Evolutionary conservation across 2,329 filamentous ascomycete species (phyloP), one percentile per base, ranked within the genome.

Genomic region (Sclerotinia nivalis): DNA sequence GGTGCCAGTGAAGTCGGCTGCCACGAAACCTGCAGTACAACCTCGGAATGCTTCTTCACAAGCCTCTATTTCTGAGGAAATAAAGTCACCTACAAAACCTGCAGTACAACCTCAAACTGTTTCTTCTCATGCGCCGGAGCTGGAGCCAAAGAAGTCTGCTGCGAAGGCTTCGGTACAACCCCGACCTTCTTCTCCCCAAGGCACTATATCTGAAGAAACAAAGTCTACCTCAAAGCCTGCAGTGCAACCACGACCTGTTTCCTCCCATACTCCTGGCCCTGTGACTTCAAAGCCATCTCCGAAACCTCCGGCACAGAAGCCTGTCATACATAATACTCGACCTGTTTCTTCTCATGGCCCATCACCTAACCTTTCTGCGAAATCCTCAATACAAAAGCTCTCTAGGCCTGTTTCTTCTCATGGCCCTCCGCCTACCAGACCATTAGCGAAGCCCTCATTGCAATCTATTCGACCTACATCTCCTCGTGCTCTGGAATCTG

Each of bases 121-220:
- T 15, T 66, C n/a, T 43, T 72, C 66, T 43, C 77, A 74, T 22
- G 47, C 69, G n/a, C 69, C 70, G 18, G 69, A 64, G 58, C 67
- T 69, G 25, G 31, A 59, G 40, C 60, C 66, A 50, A 28, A n/a
- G 15, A 69, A 69, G 31, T 25, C 56, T 34, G 13, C 12, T 25
- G n/a, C 4, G 34, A 58, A 40, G 6, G 34, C 55, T 58, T 28
- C 5, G 8, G n/a, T 52, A 52, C 47, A 25, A 25, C 61, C 45
- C 7, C 47, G 31, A 28, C 31, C 60, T 49, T 37, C 59, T 50
- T 50, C 47, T 28, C 40, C 61, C 10, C 31, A 52, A 45, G n/a
- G 31, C 25, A 34, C 45, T n/a, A 31, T 22, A 54, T 1, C 62
- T 45, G 65, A 12, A 54, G 31, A 4, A 45, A 34, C 40, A 4